Base-by-base conservation (phyloP, 805 yeast species). In the Cyberlindnera euphorbiae region DNA sequence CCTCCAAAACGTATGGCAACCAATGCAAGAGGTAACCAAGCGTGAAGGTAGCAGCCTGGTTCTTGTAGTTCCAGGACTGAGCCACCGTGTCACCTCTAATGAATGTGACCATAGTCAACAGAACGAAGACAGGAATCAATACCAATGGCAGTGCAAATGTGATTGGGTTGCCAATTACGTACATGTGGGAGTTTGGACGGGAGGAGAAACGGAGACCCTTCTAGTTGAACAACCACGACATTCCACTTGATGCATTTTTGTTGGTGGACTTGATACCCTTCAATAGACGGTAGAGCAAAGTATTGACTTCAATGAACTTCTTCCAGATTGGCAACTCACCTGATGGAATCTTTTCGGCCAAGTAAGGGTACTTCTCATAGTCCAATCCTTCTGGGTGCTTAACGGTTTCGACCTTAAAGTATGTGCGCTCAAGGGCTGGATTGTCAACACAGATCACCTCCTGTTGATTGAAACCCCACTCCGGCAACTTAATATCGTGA, bases 381-480 rank as follows among this genome's bases (percentile, higher is more conserved):
- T 56, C 36, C 12, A 46, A n/a, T 9, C 36, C 45, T 19, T 34
- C 22, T 31, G 51, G 51, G 32, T 60, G 49, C 17, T 57, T 54
- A 49, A 82, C 81, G 41, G 62, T 62, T 54, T 88, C 96, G 45
- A 89, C 62, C 50, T 66, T 75, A 84, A 95, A 89, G 32, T 79
- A 58, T 1, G 94, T 71, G 55, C 81, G 77, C 18, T 75, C 74
- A 36, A 68, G 57, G 13, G 76, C 74, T 11, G 97, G 93, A 18
- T 75, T 75, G 34, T 79, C 80, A 35, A 87, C 72, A 58, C 98
- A 93, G 27, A 87, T 63, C 9, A 90, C 94, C 65, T 93, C 98
- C 60, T 82, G 85, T 57, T 88, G 96, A 41, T 69, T 70, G 49
- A 71, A 73, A 2, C 84, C 97, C 94, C 95, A 84, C 7, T 69